These are phyloP conservation scores for Fusarium agapanthi DNA, from an alignment of 2,329 filamentous ascomycete genomes.

Conservation along the genomic window DNA sequence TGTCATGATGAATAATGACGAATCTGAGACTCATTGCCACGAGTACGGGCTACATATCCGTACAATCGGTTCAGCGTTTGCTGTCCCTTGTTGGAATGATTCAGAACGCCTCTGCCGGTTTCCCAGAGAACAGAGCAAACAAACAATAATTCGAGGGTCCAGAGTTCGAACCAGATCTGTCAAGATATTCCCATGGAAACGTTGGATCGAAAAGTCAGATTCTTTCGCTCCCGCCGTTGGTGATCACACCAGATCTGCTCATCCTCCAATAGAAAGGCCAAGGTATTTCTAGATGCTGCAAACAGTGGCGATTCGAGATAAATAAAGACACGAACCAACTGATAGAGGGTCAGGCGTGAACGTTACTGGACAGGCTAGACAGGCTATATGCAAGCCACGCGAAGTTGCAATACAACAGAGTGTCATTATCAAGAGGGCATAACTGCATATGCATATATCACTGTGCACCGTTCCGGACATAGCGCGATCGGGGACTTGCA, in stretches of 20 bases:
- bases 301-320: slow-evolving; percentile 5
- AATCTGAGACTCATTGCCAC: background rate
- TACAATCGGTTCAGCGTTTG: background rate
- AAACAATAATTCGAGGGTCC: slow-evolving; percentile 64
- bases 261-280: slow-evolving; percentile 6
- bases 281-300: slow-evolving; percentile 9
- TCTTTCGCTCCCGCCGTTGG: slow-evolving; percentile 14
- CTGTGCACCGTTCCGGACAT: background rate
- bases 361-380: background rate
- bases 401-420: slow-evolving; percentile 6
- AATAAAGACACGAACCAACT: slow-evolving; percentile 22
- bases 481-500: slow-evolving; percentile 7
- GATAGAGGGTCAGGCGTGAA: slow-evolving; percentile 9
- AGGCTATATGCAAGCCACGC: slow-evolving; percentile 12
- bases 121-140: slow-evolving; percentile 11
- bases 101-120: background rate
- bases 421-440: slow-evolving; percentile 4
- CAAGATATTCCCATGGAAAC: background rate
- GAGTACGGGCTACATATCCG: background rate
- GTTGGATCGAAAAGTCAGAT: background rate
- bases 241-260: slow-evolving; percentile 15
- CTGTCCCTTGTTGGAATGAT: slow-evolving; percentile 13
- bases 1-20: slow-evolving; percentile 4
- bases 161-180: background rate
- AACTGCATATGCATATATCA: background rate